Base-by-base conservation (phyloP, 2,329 filamentous ascomycete genomes). In the Fonsecaea multimorphosa region DNA sequence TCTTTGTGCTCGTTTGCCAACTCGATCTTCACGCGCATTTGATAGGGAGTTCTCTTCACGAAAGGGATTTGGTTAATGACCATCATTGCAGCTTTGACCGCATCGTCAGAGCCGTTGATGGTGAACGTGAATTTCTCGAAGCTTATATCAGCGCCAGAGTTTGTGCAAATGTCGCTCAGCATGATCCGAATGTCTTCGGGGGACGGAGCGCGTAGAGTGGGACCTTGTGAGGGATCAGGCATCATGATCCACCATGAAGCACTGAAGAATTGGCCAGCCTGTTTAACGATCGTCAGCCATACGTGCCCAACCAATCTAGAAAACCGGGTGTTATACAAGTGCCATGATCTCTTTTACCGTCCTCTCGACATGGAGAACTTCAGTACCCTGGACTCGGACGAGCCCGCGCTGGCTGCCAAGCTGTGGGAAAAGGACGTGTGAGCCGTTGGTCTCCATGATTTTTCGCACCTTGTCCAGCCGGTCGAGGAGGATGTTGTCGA, bases 1-100 rank as follows among this genome's bases (percentile, higher is more conserved):
- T 99, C 95, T 79, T 99, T 99, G 83, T 99, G 95, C 81, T 99
- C 95, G 75, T 98, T 98, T 74, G 95, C 95, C 63, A 99, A 89
- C 82, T 99, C 95, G 69, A 99, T 96, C 83, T 98, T 98, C 76
- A 99, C 94, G 63, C 93, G 89, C 76, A 99, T 96, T 76, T 96
- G 93, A 74, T 96, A 96, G 71, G 92, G 91, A 49, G 91, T 88
- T 73, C 93, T 90, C 70, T 90, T 89, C 66, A 96, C 91, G 74
- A 97, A 96, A 49, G 91, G 90, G 70, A 97, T 91, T 71, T 96
- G 91, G 62, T 94, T 92, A 73, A 99, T 92, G 63, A 98, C 93
- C 78, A 89, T 91, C 81, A 99, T 87, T n/a, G 94, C 95, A 62
- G 91, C 90, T 79, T 98, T 97, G 73, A 98, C 94, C 14, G 93